phyloP scores from a whole-genome alignment of 2,329 filamentous ascomycete genomes.

The Stagonosporopsis rhizophila region DNA sequence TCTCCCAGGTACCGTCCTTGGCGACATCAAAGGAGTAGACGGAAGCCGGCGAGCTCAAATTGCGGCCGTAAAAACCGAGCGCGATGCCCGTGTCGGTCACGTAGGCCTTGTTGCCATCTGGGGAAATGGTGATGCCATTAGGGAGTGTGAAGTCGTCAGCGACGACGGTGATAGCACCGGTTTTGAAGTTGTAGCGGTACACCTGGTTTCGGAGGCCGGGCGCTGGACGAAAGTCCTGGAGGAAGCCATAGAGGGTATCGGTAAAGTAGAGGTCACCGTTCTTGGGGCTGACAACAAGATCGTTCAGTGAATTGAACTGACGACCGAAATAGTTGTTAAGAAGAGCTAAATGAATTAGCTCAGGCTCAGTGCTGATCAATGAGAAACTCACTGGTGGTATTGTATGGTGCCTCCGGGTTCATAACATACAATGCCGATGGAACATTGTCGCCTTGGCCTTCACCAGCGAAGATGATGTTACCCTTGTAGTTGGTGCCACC shows the following conservation, averaged over 20 bases:
- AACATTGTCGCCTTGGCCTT: constrained; percentile 30
- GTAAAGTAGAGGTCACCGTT: constrained; percentile 58
- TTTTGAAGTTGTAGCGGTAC: constrained; percentile 52
- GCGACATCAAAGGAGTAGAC: constrained; percentile 33
- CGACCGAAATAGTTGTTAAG: constrained; percentile 57
- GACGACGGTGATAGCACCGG: constrained; percentile 48
- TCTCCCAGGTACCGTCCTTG: constrained; percentile 29
- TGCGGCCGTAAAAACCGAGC: constrained; percentile 30
- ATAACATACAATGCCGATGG: constrained; percentile 34
- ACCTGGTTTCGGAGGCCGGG: constrained; percentile 39
- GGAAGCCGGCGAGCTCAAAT: constrained; percentile 30
- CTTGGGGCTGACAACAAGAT: constrained; percentile 47
- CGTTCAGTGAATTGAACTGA: constrained; percentile 53
- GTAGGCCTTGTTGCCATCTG: constrained; percentile 52
- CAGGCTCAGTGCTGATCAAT: background rate
- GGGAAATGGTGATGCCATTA: constrained; percentile 52
- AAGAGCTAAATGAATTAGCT: constrained; percentile 24
- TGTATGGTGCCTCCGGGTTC: constrained; percentile 34
- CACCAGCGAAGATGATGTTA: constrained; percentile 35
- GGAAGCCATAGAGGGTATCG: constrained; percentile 47
- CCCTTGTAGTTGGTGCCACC: constrained; percentile 34
- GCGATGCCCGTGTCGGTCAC: constrained; percentile 51
- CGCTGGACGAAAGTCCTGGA: constrained; percentile 33
- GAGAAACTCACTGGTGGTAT: constrained; percentile 29
- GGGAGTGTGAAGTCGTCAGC: constrained; percentile 51